Conservation (phyloP, 306 rosid species). For the Purshia tridentata region DNA sequence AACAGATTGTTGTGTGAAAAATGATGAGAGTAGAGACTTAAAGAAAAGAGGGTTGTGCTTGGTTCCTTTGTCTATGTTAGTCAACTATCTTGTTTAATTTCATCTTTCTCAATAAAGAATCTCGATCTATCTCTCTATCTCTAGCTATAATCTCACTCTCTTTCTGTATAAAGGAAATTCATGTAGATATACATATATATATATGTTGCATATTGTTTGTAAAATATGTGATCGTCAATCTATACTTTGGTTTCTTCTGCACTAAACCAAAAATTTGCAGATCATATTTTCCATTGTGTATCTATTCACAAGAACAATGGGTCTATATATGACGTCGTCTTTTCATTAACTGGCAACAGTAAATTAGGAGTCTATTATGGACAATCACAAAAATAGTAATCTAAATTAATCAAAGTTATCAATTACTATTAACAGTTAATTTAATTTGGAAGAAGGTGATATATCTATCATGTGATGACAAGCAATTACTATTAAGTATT, state of each 20-base stretch:
- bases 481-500: too few relatives aligned
- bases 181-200: not conserved
- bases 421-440: too few relatives aligned
- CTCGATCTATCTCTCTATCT: constrained; percentile 10
- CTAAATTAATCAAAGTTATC: too few relatives aligned
- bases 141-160: constrained; percentile 8
- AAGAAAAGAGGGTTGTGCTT: constrained; percentile 68
- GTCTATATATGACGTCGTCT: not conserved
- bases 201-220: not conserved
- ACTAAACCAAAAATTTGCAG: not conserved
- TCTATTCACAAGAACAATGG: constrained; percentile 3
- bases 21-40: constrained; percentile 44
- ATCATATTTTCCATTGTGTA: constrained; percentile 21
- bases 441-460: not conserved
- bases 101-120: not conserved
- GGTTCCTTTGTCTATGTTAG: constrained; percentile 78
- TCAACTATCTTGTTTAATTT: constrained; percentile 58
- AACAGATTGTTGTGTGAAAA: constrained; percentile 30
- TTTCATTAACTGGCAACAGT: not conserved
- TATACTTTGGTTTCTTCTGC: not conserved
- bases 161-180: constrained; percentile 20
- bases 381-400: too few relatives aligned
- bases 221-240: not conserved
- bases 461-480: too few relatives aligned
- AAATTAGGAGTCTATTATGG: not conserved